Evolutionary conservation across 495 filamentous ascomycete species (phyloP).

Genomic region (Venustampulla echinocandica): DNA sequence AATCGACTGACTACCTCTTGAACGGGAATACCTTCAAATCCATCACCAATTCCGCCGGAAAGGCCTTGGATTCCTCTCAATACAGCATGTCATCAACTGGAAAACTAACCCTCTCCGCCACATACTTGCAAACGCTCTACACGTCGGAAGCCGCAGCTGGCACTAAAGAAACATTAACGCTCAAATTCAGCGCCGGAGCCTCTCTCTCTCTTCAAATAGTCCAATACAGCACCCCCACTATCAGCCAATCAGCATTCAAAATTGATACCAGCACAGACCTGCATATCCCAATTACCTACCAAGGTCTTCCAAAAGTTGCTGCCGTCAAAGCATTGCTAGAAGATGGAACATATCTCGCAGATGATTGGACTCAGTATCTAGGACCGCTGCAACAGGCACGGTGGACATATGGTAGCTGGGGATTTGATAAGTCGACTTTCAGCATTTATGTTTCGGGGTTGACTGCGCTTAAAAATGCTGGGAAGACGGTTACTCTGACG

Average conservation of each 20-base stretch:
- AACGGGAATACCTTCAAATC: conserved; percentile 47
- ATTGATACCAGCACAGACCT: conserved; percentile 31
- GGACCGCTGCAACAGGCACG: conserved; percentile 44
- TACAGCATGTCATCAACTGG: conserved; percentile 40
- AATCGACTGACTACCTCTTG: conserved; percentile 38
- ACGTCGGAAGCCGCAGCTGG: conserved; percentile 32
- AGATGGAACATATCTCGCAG: conserved; percentile 42
- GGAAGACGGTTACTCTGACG: conserved; percentile 12
- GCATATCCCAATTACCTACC: conserved; percentile 44
- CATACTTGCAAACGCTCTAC: conserved; percentile 40
- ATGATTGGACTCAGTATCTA: conserved; percentile 49
- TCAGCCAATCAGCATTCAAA: conserved; percentile 29
- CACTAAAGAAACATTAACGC: conserved; percentile 39
- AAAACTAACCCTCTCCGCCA: conserved; percentile 37
- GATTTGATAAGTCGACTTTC: neutral
- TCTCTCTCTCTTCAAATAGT: conserved; percentile 36
- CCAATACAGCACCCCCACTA: conserved; percentile 40
- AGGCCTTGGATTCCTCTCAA: conserved; percentile 23
- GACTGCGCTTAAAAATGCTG: neutral
- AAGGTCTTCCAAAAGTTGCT: conserved; percentile 38
- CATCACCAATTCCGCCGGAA: conserved; percentile 33
- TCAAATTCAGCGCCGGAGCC: conserved; percentile 44
- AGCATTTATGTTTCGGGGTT: neutral
- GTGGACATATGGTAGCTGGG: conserved; percentile 21
- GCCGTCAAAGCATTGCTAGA: conserved; percentile 44